These are phyloP conservation scores for Colletotrichum endophyticum DNA, from an alignment of 2,329 filamentous ascomycete species.

Conservation along the genomic window DNA sequence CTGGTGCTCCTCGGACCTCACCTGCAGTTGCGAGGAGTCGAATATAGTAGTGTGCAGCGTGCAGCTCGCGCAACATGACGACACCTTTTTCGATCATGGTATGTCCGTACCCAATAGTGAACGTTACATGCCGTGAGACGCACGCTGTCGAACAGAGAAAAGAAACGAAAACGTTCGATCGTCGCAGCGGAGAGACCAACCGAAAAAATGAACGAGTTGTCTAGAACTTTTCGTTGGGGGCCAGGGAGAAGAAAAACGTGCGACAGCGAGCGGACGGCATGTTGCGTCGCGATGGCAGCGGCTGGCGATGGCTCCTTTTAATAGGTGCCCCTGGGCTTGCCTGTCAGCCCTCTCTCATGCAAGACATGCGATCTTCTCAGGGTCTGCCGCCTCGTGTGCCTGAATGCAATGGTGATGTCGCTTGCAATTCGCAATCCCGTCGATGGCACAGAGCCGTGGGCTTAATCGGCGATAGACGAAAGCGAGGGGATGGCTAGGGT, in stretches of 20 bases:
- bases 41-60: not conserved
- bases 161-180: not conserved
- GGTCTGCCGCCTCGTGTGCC: not conserved
- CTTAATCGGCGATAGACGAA: not conserved
- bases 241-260: not conserved
- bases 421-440: not conserved
- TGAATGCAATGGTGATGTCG: not conserved
- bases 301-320: not conserved
- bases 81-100: not conserved
- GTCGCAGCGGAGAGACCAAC: not conserved
- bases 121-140: not conserved
- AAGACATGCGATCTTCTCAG: not conserved
- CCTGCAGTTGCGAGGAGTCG: not conserved
- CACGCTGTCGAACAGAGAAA: not conserved
- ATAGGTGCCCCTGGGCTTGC: not conserved
- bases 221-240: not conserved
- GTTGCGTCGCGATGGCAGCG: not conserved
- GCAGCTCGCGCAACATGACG: not conserved
- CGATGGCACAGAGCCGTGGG: not conserved
- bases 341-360: not conserved
- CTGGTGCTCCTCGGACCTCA: not conserved
- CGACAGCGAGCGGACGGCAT: not conserved
- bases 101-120: not conserved
- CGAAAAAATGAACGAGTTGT: not conserved
- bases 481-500: not conserved